Percentiles rank a stretch among this genome's conserved stretches.
Conservation (phyloP, 73 alveolate species). For the Tetrahymena thermophila region DNA sequence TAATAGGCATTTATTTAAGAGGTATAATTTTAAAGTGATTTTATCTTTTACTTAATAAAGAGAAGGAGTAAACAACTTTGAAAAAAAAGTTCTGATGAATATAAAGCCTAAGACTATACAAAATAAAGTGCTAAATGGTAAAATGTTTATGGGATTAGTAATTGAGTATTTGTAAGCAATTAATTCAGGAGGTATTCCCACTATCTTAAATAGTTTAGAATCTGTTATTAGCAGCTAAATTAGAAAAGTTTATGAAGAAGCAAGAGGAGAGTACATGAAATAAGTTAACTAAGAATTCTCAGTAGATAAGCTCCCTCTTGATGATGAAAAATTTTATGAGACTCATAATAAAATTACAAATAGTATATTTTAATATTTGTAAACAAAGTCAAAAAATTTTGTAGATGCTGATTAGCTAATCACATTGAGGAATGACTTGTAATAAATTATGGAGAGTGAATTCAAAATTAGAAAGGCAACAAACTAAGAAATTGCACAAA, state of each 20-base stretch:
- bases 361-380: background rate
- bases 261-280: constrained; percentile 7
- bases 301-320: constrained; percentile 14
- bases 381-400: constrained; percentile 8
- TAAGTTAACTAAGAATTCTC: background rate
- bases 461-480: constrained; percentile 15
- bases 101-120: constrained; percentile 71
- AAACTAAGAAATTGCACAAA: background rate
- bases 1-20: background rate
- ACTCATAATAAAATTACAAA: background rate
- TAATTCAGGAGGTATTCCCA: constrained; percentile 80
- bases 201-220: constrained; percentile 78
- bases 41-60: background rate
- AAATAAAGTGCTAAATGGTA: constrained; percentile 69
- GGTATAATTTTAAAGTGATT: background rate
- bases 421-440: constrained; percentile 9
- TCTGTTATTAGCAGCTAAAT: constrained; percentile 79
- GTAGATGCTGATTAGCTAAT: constrained; percentile 5
- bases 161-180: constrained; percentile 78
- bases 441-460: constrained; percentile 13
- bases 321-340: constrained; percentile 16
- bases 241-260: constrained; percentile 67
- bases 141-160: constrained; percentile 75
- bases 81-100: constrained; percentile 52
- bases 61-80: constrained; percentile 49